Evolutionary conservation across 1,284 basidiomycete species (phyloP).

Genomic region (Cryptococcus sp.): DNA sequence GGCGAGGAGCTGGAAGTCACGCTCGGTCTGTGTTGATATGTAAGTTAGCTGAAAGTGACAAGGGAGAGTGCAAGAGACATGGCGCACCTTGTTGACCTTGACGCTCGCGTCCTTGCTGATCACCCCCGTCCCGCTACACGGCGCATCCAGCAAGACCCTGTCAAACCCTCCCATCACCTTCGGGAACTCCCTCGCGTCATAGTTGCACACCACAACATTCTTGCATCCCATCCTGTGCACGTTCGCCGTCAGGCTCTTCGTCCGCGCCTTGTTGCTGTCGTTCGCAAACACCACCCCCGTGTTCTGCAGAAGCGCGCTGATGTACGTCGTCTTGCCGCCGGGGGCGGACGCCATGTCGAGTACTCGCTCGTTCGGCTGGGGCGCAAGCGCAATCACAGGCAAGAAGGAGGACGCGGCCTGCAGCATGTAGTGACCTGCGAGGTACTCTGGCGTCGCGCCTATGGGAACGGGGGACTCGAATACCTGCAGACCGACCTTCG

Average conservation of each 20-base stretch:
- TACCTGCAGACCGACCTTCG: constrained; percentile 94
- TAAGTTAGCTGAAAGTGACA: constrained; percentile 2
- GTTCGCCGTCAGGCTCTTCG: constrained; percentile 95
- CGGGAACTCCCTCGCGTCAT: constrained; percentile 98
- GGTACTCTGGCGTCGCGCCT: constrained; percentile 96
- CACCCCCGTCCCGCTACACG: constrained; percentile 96
- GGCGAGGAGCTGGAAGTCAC: constrained; percentile 89
- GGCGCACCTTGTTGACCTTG: constrained; percentile 90
- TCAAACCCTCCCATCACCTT: constrained; percentile 99
- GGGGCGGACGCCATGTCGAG: constrained; percentile 99
- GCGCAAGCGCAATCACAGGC: constrained; percentile 93
- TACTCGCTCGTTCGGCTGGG: constrained; percentile 89
- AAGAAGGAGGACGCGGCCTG: constrained; percentile 98
- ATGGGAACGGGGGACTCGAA: constrained; percentile 96
- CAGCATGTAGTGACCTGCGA: constrained; percentile 99
- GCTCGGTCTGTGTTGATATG: constrained; percentile 67
- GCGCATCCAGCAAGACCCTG: constrained; percentile 91
- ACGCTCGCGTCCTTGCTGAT: constrained; percentile 97
- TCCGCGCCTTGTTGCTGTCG: constrained; percentile 90
- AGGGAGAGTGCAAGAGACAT: not conserved
- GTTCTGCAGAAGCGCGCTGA: constrained; percentile 94
- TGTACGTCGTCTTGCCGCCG: constrained; percentile 95
- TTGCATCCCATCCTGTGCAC: constrained; percentile 96
- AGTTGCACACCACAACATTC: constrained; percentile 95
- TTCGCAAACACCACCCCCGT: constrained; percentile 98